Evolutionary conservation across 2,329 filamentous ascomycete genomes (phyloP).

Genomic region (Botrytis paeoniae): DNA sequence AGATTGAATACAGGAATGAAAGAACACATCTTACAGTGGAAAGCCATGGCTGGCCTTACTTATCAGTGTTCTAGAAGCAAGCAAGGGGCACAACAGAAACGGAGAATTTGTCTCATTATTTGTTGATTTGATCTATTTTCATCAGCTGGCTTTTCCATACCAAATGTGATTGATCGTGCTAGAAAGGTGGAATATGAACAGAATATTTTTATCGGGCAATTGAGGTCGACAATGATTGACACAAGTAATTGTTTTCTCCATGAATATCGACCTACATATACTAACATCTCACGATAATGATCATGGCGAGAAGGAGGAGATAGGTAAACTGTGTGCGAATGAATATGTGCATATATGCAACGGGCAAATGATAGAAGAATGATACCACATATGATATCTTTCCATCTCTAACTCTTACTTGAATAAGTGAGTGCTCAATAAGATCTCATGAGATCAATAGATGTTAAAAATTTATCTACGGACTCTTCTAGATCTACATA

Average conservation of each 20-base stretch:
- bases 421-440: not conserved
- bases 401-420: not conserved
- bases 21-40: not conserved
- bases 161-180: not conserved
- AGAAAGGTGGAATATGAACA: not conserved
- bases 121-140: not conserved
- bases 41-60: not conserved
- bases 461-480: not conserved
- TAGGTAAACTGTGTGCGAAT: not conserved
- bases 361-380: not conserved
- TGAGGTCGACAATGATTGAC: fast-evolving
- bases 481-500: not conserved
- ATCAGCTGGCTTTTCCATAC: not conserved
- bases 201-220: not conserved
- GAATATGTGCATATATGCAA: not conserved
- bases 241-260: not conserved
- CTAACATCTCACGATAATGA: not conserved
- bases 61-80: not conserved
- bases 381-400: not conserved
- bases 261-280: not conserved
- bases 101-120: constrained; percentile 3
- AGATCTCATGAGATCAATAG: not conserved
- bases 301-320: not conserved
- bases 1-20: not conserved
- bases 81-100: not conserved